Percentiles rank a stretch among this genome's conserved stretches.
phyloP scores from a whole-genome alignment of 352 stramenopile species.

The Phytophthora citrophthora region DNA sequence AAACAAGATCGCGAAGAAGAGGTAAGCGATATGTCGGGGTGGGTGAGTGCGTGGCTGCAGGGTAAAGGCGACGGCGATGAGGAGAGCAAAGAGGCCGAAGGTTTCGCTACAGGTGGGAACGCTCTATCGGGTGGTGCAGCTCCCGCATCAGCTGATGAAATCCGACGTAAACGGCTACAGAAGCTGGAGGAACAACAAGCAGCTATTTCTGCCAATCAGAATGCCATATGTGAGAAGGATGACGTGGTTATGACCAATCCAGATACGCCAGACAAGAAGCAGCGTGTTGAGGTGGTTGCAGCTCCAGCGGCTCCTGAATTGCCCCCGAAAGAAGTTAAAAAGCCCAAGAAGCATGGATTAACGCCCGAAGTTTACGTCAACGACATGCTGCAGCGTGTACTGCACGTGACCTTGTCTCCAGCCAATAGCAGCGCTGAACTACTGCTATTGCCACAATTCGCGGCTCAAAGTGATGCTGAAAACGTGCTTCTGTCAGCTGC shows the following conservation, averaged over 20 bases:
- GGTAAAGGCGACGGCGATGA: slow-evolving; percentile 51
- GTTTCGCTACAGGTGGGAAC: slow-evolving; percentile 19
- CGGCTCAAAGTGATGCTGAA: slow-evolving; percentile 17
- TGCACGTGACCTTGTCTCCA: slow-evolving; percentile 67
- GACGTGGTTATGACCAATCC: slow-evolving; percentile 36
- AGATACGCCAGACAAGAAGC: slow-evolving; percentile 21
- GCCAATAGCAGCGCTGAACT: slow-evolving; percentile 23
- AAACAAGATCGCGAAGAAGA: slow-evolving; percentile 7
- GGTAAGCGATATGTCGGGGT: slow-evolving; percentile 43
- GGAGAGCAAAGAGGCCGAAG: slow-evolving; percentile 41
- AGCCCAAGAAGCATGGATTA: slow-evolving; percentile 41
- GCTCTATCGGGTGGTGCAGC: slow-evolving; percentile 24
- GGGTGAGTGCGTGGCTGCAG: slow-evolving; percentile 64
- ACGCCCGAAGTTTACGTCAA: slow-evolving; percentile 68
- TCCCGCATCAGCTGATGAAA: slow-evolving; percentile 51
- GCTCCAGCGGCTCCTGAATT: background rate
- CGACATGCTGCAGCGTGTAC: slow-evolving; percentile 75
- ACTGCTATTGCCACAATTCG: slow-evolving; percentile 53
- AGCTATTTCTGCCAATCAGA: slow-evolving; percentile 36
- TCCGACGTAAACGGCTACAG: slow-evolving; percentile 68
- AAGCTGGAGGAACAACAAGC: slow-evolving; percentile 56
- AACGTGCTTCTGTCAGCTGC: slow-evolving; percentile 32
- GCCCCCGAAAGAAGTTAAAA: slow-evolving; percentile 35
- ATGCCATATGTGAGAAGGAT: background rate
- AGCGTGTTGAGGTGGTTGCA: slow-evolving; percentile 15